Conservation (phyloP, 2,329 filamentous ascomycete species). For the Emergomyces africanus region DNA sequence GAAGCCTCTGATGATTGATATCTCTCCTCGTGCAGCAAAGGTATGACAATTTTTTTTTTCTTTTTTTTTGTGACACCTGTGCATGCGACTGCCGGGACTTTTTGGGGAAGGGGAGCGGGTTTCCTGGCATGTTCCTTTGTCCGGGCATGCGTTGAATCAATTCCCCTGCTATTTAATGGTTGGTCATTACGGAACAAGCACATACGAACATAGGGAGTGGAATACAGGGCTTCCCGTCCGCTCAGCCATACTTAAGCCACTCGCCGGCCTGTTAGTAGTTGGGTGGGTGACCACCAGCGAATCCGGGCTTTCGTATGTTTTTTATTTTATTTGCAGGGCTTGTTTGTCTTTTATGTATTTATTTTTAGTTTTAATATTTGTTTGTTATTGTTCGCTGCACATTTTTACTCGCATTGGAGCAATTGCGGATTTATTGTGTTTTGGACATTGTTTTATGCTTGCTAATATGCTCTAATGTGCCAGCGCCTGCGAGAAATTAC, state of each 20-base stretch:
- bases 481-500: conserved; percentile 66
- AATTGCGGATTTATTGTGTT: not conserved
- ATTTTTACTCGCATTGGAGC: not conserved
- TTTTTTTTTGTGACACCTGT: not conserved
- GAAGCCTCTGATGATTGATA: conserved; percentile 68
- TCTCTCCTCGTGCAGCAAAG: conserved; percentile 70
- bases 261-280: conserved; percentile 35
- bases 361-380: not conserved
- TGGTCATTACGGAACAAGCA: conserved; percentile 9
- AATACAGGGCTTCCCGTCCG: conserved; percentile 36
- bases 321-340: too few species aligned
- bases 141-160: too few species aligned
- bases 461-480: conserved; percentile 7
- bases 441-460: not conserved
- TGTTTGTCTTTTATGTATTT: conserved; percentile 12
- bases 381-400: not conserved
- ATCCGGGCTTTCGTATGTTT: conserved; percentile 34
- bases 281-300: conserved; percentile 36
- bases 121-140: too few species aligned
- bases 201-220: conserved; percentile 35
- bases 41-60: conserved; percentile 34
- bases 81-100: not conserved
- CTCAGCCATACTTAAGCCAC: conserved; percentile 36
- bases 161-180: conserved; percentile 10
- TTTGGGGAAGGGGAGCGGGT: too few species aligned